phyloP scores from a whole-genome alignment of 352 stramenopile species.

The Phytophthora aleatoria region DNA sequence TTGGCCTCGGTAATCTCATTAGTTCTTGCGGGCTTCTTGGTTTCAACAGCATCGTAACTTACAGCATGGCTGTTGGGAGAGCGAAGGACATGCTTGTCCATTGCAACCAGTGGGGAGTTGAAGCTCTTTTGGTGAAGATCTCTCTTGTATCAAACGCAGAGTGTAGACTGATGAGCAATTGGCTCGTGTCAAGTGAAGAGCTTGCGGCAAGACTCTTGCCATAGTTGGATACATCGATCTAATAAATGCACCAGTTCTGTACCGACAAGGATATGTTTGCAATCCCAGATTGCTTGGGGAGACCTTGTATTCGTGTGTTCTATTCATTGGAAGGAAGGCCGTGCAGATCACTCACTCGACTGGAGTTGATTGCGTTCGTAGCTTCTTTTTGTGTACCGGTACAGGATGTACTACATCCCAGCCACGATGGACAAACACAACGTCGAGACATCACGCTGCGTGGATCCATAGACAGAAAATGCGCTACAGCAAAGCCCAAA shows the following conservation, averaged over 20 bases:
- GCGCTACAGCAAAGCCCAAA: conserved; percentile 13
- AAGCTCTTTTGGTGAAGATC: background rate
- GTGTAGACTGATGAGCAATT: background rate
- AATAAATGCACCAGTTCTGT: too few species aligned
- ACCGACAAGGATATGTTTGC: background rate
- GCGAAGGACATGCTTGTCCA: background rate
- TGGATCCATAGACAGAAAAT: conserved; percentile 6
- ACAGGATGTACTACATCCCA: too few species aligned
- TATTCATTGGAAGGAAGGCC: conserved; percentile 7
- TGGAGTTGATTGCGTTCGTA: conserved; percentile 3
- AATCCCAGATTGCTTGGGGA: too few species aligned
- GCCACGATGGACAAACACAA: conserved; percentile 6
- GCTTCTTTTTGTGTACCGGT: background rate
- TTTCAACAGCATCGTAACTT: background rate
- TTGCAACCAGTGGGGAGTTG: background rate
- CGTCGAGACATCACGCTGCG: conserved; percentile 10
- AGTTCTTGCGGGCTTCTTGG: background rate
- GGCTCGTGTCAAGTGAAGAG: background rate
- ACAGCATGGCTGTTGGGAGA: background rate
- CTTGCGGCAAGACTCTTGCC: background rate
- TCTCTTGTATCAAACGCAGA: background rate
- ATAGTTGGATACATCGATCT: background rate
- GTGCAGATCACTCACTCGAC: conserved; percentile 6
- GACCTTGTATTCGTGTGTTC: background rate
- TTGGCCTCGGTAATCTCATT: background rate